Evolutionary conservation across 306 rosid genomes (phyloP), one percentile per base, ranked within the genome.

Genomic region (Quercus robur): DNA sequence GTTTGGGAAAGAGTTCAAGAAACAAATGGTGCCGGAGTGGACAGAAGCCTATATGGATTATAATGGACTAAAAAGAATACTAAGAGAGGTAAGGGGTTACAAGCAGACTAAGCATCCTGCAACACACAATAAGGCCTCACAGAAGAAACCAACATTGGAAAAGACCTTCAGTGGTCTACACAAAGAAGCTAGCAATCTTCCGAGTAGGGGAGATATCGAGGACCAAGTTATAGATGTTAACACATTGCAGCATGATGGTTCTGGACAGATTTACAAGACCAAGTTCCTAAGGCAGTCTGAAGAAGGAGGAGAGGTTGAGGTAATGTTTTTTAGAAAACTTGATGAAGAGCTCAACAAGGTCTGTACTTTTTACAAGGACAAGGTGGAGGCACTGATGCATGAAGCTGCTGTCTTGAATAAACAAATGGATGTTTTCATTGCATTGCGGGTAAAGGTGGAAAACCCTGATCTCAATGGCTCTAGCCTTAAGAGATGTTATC

Each of bases 21-120:
- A 77, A 67, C 84, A 89, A 77, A 89, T 81, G 89, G 92, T 88
- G 83, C 91, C 90, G 1, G 92, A 90, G 75, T 91, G 97, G 97
- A 87, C 78, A 57, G 92, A 87, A 82, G 88, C 84, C 15, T 88
- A 90, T 75, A 87, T 89, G 89, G 91, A 91, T 76, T 91, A 91
- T 75, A 83, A 88, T 77, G 86, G 89, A 75, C 97, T 88, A 31
- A 89, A 89, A 73, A 85, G 71, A 18, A 82, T 84, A 84, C 38
- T 90, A 23, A 9, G 81, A 76, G 87, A 85, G 57, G 21, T 89
- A 11, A 86, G 83, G 81, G 54, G 81, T 66, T 74, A 74, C 78
- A 86, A 83, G 80, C 74, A 64, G 12, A 54, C 26, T 15, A 78
- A 49, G 64, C 73, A 75, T 69, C 77, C 77, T 58, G 71, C 14